These are phyloP conservation scores for Silene coronaria DNA, from an alignment of 179 eudicot genomes.

Conservation along the genomic window DNA sequence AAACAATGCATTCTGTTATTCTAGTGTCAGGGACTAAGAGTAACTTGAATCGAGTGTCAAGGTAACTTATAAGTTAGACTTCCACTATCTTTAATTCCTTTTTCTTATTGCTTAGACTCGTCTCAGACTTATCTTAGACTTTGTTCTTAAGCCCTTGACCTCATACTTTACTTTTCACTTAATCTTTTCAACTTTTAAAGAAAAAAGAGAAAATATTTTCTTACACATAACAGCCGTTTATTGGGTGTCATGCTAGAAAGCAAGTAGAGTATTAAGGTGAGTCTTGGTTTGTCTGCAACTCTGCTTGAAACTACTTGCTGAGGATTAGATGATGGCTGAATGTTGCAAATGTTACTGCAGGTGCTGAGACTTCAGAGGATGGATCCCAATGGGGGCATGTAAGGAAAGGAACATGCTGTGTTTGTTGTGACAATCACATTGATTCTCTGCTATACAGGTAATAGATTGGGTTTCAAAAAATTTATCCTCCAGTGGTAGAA, in stretches of 20 bases:
- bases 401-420: conserved; percentile 86
- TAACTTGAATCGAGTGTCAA: too few species aligned
- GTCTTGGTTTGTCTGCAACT: neutral
- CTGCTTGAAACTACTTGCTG: neutral
- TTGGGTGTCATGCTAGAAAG: too few species aligned
- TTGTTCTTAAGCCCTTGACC: too few species aligned
- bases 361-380: conserved; percentile 81
- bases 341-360: conserved; percentile 24
- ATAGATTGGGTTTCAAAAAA: neutral
- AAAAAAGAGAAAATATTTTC: too few species aligned
- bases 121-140: too few species aligned
- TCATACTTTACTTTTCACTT: too few species aligned
- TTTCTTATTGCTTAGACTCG: too few species aligned
- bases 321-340: neutral
- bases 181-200: too few species aligned
- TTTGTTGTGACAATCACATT: conserved; percentile 87
- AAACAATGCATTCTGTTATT: neutral
- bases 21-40: neutral
- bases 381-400: conserved; percentile 94
- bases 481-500: neutral
- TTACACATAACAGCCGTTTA: too few species aligned
- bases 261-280: too few species aligned
- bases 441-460: conserved; percentile 96
- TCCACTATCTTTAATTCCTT: too few species aligned
- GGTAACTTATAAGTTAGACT: too few species aligned